A percentile compares a stretch with the other conserved stretches of the same genome.
These are phyloP conservation scores for Cryptococcus wingfieldii DNA, from an alignment of 1,284 basidiomycete genomes.

Conservation along the genomic window DNA sequence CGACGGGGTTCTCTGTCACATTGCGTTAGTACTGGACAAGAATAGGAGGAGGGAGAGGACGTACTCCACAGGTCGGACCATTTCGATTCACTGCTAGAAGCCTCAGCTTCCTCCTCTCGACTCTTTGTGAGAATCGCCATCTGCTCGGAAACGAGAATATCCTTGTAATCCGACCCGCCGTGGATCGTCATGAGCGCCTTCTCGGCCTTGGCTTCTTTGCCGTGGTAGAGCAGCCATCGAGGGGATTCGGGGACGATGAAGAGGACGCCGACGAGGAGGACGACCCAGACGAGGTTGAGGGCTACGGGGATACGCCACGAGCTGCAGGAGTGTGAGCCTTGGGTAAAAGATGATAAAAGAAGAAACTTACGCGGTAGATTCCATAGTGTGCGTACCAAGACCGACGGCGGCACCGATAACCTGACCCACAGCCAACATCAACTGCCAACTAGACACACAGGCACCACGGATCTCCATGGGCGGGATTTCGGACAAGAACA, in stretches of 20 bases:
- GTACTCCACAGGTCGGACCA: slow-evolving; percentile 48
- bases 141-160: slow-evolving; percentile 42
- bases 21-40: too few species aligned
- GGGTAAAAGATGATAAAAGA: neutral
- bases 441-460: slow-evolving; percentile 49
- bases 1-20: slow-evolving; percentile 34
- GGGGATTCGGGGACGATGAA: slow-evolving; percentile 48
- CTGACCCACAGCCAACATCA: slow-evolving; percentile 51
- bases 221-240: slow-evolving; percentile 49
- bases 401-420: slow-evolving; percentile 51
- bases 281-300: slow-evolving; percentile 49
- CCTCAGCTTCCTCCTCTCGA: slow-evolving; percentile 43
- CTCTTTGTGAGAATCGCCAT: slow-evolving; percentile 47
- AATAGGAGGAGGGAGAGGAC: slow-evolving; percentile 11
- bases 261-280: slow-evolving; percentile 38
- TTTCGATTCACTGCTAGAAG: slow-evolving; percentile 39
- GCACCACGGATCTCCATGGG: slow-evolving; percentile 50
- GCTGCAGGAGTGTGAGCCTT: neutral
- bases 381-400: slow-evolving; percentile 30
- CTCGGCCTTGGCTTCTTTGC: slow-evolving; percentile 47
- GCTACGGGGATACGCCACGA: slow-evolving; percentile 49
- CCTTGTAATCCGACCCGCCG: slow-evolving; percentile 45
- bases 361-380: slow-evolving; percentile 16
- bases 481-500: slow-evolving; percentile 52
- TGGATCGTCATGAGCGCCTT: slow-evolving; percentile 47